Conservation (phyloP, 140 eudicot genomes). For the Erigeron philadelphicus region DNA sequence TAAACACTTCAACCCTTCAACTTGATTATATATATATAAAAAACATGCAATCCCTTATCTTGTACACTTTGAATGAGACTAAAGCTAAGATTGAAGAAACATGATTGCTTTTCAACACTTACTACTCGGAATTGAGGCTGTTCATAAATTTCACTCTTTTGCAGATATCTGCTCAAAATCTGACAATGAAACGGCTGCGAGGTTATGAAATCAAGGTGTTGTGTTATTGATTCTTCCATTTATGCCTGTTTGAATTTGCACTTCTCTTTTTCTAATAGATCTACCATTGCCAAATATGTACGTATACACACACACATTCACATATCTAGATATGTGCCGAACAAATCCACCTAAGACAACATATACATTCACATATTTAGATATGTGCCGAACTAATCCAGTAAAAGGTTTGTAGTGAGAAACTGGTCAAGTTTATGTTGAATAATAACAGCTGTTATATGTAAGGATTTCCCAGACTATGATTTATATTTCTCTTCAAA, state of each 20-base stretch:
- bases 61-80: no score
- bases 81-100: no score
- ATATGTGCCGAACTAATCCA: no score
- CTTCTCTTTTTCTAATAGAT: not conserved
- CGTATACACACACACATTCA: not conserved
- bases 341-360: no score
- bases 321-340: not conserved
- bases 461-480: not conserved
- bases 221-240: slow-evolving; percentile 16
- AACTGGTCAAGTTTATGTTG: no score
- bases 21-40: no score
- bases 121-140: slow-evolving; percentile 10
- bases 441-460: no score
- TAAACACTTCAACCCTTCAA: no score
- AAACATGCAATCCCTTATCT: no score
- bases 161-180: slow-evolving; percentile 82
- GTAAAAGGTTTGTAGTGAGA: no score
- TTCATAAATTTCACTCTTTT: slow-evolving; percentile 13
- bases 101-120: no score
- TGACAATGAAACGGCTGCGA: slow-evolving; percentile 81
- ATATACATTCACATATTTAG: no score
- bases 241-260: not conserved
- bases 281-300: not conserved
- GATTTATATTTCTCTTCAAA: not conserved
- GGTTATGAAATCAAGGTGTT: slow-evolving; percentile 85